These are phyloP conservation scores for Apiospora rasikravindrae DNA, from an alignment of 2,329 filamentous ascomycete species.

Conservation along the genomic window DNA sequence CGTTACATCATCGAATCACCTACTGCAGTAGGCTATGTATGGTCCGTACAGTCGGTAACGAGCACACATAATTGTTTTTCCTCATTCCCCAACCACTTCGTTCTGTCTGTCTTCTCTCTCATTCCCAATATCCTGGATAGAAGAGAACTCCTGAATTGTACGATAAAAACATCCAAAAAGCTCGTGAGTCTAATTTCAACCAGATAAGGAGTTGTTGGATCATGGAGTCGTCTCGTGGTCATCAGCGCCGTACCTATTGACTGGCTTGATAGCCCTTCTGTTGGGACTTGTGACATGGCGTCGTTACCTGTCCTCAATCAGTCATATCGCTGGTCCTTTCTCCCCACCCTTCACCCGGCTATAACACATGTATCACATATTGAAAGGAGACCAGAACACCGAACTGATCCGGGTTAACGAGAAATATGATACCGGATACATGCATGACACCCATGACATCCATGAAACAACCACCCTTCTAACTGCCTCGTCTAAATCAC, in stretches of 20 bases:
- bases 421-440: conserved; percentile 19
- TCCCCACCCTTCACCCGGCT: conserved; percentile 24
- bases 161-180: too few species aligned
- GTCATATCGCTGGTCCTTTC: conserved; percentile 23
- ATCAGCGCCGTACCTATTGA: not conserved
- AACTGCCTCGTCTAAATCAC: not conserved
- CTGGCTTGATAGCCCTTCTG: not conserved
- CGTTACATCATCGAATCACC: too few species aligned
- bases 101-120: too few species aligned
- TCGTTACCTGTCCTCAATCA: conserved; percentile 21
- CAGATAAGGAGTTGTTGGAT: too few species aligned
- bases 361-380: conserved; percentile 23
- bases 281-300: not conserved
- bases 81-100: too few species aligned
- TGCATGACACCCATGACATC: not conserved
- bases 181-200: too few species aligned
- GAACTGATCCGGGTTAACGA: conserved; percentile 21
- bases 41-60: too few species aligned
- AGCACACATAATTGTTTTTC: too few species aligned
- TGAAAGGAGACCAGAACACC: conserved; percentile 23
- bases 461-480: not conserved
- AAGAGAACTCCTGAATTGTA: too few species aligned
- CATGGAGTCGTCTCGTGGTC: not conserved
- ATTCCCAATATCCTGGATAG: too few species aligned
- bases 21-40: too few species aligned